Base-by-base conservation (phyloP, 140 eudicot genomes). In the Anethum foeniculum region DNA sequence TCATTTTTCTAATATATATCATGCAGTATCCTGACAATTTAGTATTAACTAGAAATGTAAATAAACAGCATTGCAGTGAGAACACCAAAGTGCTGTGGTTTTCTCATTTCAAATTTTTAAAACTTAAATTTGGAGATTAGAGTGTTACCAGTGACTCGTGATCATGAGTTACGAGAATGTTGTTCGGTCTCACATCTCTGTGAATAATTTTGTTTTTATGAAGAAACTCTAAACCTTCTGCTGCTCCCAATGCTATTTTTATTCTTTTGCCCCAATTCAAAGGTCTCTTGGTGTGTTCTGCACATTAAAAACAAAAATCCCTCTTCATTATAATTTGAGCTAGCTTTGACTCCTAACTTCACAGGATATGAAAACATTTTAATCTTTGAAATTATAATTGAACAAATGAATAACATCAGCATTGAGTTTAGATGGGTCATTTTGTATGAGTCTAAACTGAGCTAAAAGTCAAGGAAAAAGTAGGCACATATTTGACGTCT, bases 141-240 rank as follows among this genome's bases (percentile, higher is more conserved):
- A 75, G 80, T 48, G 32, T 83, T 83, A 92, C 96, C 93, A 88
- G 65, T 28, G 97, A 80, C 39, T 90, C 89, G 56, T 87, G 81
- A 80, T 92, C 96, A 72, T 90, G 97, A 27, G 92, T 92, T 71
- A 90, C 91, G 8, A 92, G 97, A 38, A 92, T 92, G 87, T 92
- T 90, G 80, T 82, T 84, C 3, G 96, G 95, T 80, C 91, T 90
- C 93, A 92, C 86, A 67, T 90, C 96, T 79, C 97, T 71, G 80
- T 92, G 96, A 78, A 92, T 81, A 83, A 92, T 87, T 79, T 83
- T 86, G 72, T 41, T 86, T 38, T 51, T 54, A 76, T 92, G 97
- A 30, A 92, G 86, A 85, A 86, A 90, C 78, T 85, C 87, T 81
- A 90, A 83, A 69, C 97, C 97, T 88, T 88, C 82, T 64, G 97